Evolutionary conservation across 805 yeast genomes (phyloP).

Genomic region (Clavispora santaluciae): DNA sequence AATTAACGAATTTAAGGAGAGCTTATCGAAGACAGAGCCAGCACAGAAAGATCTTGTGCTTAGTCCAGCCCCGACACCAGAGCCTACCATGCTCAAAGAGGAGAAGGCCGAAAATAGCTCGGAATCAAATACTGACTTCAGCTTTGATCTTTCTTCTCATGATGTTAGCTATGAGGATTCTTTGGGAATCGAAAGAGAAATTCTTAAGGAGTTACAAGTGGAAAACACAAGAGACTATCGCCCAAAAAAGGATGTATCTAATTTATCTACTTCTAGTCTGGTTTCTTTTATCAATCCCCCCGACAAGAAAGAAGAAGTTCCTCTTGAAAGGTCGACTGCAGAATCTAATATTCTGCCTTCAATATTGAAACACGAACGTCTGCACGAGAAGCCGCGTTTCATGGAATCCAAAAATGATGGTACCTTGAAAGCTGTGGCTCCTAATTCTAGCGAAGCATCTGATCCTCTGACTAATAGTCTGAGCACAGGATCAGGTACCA

Average conservation of each 20-base stretch:
- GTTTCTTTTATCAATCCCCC: too few species aligned
- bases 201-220: constrained; percentile 18
- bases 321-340: background rate
- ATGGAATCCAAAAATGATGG: too few species aligned
- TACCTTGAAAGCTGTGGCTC: too few species aligned
- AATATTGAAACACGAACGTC: too few species aligned
- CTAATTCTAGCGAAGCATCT: too few species aligned
- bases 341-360: too few species aligned
- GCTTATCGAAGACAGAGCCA: constrained; percentile 26
- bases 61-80: constrained; percentile 15
- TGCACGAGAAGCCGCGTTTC: too few species aligned
- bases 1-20: constrained; percentile 42
- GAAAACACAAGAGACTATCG: constrained; percentile 1
- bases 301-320: background rate
- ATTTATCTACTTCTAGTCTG: too few species aligned
- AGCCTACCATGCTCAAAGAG: background rate
- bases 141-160: constrained; percentile 36
- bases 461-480: too few species aligned
- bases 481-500: too few species aligned
- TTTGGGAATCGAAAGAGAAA: constrained; percentile 31
- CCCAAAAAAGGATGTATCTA: too few species aligned
- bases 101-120: background rate
- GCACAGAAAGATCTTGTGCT: constrained; percentile 28
- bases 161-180: constrained; percentile 38
- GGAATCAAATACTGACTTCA: constrained; percentile 21